phyloP scores from a whole-genome alignment of 2,329 filamentous ascomycete species.

The Fusarium cyanostomum region DNA sequence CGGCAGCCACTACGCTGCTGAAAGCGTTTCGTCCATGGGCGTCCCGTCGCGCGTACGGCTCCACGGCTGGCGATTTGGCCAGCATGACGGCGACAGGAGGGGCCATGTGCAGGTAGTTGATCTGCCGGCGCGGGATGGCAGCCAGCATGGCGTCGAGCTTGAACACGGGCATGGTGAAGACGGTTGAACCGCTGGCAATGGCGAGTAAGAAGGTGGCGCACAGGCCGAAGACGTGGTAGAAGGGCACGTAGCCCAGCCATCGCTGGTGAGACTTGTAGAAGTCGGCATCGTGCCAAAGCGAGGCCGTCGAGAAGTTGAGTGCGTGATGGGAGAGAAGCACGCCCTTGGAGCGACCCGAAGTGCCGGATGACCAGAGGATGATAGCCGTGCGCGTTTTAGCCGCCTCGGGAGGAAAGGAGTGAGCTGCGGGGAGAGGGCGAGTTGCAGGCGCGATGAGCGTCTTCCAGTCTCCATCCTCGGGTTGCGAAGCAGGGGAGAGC shows the following conservation, averaged over 20 bases:
- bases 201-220: conserved; percentile 67
- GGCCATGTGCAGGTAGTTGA: conserved; percentile 72
- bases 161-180: conserved; percentile 77
- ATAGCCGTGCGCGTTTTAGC: conserved; percentile 65
- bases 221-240: conserved; percentile 73
- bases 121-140: conserved; percentile 67
- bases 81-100: conserved; percentile 76
- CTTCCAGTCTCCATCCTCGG: conserved; percentile 63
- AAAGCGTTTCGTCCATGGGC: conserved; percentile 61
- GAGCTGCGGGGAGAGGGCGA: conserved; percentile 56
- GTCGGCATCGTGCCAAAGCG: conserved; percentile 61
- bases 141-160: conserved; percentile 72
- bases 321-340: conserved; percentile 77
- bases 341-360: conserved; percentile 79
- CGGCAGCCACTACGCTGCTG: conserved; percentile 61
- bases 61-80: conserved; percentile 74
- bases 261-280: conserved; percentile 51
- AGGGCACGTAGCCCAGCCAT: conserved; percentile 73
- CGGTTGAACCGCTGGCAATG: conserved; percentile 60
- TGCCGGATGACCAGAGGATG: conserved; percentile 64
- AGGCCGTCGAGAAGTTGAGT: conserved; percentile 65
- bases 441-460: conserved; percentile 61
- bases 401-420: conserved; percentile 47
- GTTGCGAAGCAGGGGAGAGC: conserved; percentile 26
- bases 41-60: conserved; percentile 63